Base-by-base conservation (phyloP, 2,329 filamentous ascomycete genomes). In the Pseudogymnoascus sp. region DNA sequence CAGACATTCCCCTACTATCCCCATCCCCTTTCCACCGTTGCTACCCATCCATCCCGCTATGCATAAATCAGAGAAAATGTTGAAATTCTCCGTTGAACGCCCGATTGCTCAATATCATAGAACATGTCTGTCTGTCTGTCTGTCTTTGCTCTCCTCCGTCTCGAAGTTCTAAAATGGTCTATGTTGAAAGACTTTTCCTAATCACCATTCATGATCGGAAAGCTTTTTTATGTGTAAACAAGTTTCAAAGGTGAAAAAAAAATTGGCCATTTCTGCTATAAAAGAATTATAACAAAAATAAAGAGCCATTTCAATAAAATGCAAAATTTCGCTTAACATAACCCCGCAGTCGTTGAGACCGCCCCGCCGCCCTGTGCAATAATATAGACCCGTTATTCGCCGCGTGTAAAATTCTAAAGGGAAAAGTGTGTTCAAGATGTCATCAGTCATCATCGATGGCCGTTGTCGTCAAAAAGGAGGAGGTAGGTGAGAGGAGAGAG, bases 161-260 rank as follows among this genome's bases (percentile, higher is more conserved):
- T 50, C 44, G 44, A 50, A 50, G n/a, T 2, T 50, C 44, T 50
- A 29, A 50, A 50, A 72, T 68, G 71, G 71, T 72, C 72, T 73
- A 73, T 74, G 72, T 74, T 74, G 72, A 74, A 74, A 73, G 71
- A 72, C 71, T 72, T 73, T 63, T 63, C 71, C 71, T 15, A 68
- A 69, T n/a, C n/a, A n/a, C n/a, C n/a, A n/a, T n/a, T 29, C 26
- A n/a, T 50, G 23, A 50, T 29, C 23, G 44, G 44, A 50, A 50
- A 50, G 44, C 44, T 50, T 50, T 50, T 50, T 50, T 50, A 13
- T 37, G 35, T 38, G 35, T 10, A n/a, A 38, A 38, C 13, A 38
- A 21, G 37, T 40, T 17, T 40, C 37, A 40, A 40, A 40, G n/a
- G 9, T 11, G 10, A 15, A 46, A 46, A 46, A 23, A 46, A 23